Evolutionary conservation across 306 rosid genomes (phyloP).

Genomic region (Glycyrrhiza uralensis): DNA sequence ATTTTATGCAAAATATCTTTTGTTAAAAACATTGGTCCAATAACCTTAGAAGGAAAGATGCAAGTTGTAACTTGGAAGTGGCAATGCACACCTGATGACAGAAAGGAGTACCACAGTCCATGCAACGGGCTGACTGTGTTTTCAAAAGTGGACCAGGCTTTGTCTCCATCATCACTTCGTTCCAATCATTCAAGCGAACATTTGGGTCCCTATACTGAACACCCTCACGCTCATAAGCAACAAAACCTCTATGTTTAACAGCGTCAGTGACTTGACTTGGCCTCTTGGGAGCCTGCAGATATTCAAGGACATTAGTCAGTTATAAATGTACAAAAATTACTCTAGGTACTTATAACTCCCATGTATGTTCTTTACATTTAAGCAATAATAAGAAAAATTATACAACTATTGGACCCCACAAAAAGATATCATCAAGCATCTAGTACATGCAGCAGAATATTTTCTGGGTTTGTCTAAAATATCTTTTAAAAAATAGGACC

Average conservation of each 20-base stretch:
- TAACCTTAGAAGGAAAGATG: background rate
- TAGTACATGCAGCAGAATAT: background rate
- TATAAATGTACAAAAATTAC: background rate
- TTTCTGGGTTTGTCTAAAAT: background rate
- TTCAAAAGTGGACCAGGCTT: constrained; percentile 92
- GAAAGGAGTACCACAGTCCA: constrained; percentile 99
- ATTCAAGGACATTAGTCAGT: constrained; percentile 20
- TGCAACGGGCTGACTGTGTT: constrained; percentile 98
- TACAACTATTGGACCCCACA: background rate
- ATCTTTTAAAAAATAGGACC: background rate
- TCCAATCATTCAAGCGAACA: constrained; percentile 82
- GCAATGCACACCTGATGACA: constrained; percentile 79
- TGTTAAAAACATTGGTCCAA: background rate
- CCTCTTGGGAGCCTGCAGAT: constrained; percentile 52
- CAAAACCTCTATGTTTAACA: constrained; percentile 86
- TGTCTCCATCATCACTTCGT: constrained; percentile 87
- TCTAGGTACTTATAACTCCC: background rate
- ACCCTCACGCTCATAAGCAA: constrained; percentile 94
- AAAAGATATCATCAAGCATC: too few relatives aligned
- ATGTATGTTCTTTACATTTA: background rate
- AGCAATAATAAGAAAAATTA: background rate
- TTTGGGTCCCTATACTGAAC: constrained; percentile 90
- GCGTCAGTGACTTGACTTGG: constrained; percentile 71
- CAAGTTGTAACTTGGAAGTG: background rate
- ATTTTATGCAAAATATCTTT: constrained; percentile 1